A percentile compares a stretch with the other conserved stretches of the same genome.
Conservation (phyloP, 2,329 filamentous ascomycete species). For the Nigrospora sphaerica region DNA sequence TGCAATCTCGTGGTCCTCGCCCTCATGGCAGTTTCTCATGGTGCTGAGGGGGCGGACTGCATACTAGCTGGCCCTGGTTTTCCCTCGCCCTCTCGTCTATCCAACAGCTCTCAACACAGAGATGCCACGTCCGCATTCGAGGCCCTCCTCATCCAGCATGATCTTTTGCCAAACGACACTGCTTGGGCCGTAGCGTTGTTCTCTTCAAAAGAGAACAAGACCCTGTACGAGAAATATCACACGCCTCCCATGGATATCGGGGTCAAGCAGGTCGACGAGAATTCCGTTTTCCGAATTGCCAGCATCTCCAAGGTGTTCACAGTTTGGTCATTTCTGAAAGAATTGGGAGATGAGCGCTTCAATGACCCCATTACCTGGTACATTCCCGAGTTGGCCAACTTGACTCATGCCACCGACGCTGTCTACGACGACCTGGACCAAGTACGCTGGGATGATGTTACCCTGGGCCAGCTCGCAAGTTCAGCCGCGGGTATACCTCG, state of each 20-base stretch:
- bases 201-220: conserved; percentile 14
- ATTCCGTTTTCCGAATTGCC: conserved; percentile 31
- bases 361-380: conserved; percentile 32
- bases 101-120: conserved; percentile 1
- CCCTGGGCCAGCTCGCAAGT: conserved; percentile 26
- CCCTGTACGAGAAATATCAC: conserved; percentile 17
- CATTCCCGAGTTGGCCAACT: conserved; percentile 29
- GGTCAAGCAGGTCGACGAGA: conserved; percentile 15
- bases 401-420: neutral
- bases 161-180: conserved; percentile 10
- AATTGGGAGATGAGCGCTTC: conserved; percentile 30
- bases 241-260: conserved; percentile 15
- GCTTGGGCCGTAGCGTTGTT: conserved; percentile 18
- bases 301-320: conserved; percentile 39
- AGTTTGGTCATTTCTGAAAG: conserved; percentile 31
- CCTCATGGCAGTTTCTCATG: no score
- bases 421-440: conserved; percentile 15
- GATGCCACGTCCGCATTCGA: conserved; percentile 3
- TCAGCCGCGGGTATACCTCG: conserved; percentile 27
- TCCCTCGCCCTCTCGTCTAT: conserved; percentile 6
- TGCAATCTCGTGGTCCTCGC: neutral
- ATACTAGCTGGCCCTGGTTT: conserved; percentile 8
- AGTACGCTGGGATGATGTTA: conserved; percentile 25
- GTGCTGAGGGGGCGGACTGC: conserved; percentile 1
- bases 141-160: neutral